Evolutionary conservation across 495 filamentous ascomycete species (phyloP), one percentile per base, ranked within the genome.

Genomic region (Neurospora terricola): DNA sequence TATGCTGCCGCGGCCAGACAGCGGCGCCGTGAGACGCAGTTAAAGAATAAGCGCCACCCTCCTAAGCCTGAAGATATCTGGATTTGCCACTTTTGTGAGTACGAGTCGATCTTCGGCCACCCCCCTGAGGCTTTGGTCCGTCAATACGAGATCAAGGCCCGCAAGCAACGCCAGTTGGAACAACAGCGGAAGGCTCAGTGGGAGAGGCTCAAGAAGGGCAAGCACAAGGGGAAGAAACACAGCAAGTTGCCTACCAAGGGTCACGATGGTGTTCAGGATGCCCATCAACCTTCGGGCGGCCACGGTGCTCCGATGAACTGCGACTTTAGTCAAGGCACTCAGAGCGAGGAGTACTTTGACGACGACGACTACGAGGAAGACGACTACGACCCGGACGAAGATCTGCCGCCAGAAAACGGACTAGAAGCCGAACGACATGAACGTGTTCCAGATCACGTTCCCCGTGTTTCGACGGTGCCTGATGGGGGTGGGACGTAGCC

Each of bases 171-270:
- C 48, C 92, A 93, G 79, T 87, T 90, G 68, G 83, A 93, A 74
- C 91, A 91, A 18, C 94, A 97, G 82, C 93, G 94, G 79, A 88
- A 91, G 72, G 87, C 94, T 37, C 85, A 98, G 59, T 82, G 97
- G 70, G 95, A 98, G 82, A 96, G 97, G 79, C 94, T 96, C 39
- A 97, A 97, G 84, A 94, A 94, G 89, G 97, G 96, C 79, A 92
- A 92, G 70, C 89, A 93, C 40, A 97, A 97, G 85, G 86, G 90
- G 83, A 88, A 86, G 80, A 90, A 88, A 59, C 88, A 87, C 9
- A 91, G 88, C 82, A 91, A 91, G 76, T 72, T 78, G n/a, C 81
- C 87, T 36, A 82, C 85, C 5, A 93, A 92, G 82, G 71, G 66
- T 38, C 75, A 70, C 45, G 81, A 84, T 39, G 77, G 83, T 4